These are phyloP conservation scores for Trichophyton schoenleinii DNA, from an alignment of 2,329 filamentous ascomycete species.

Conservation along the genomic window DNA sequence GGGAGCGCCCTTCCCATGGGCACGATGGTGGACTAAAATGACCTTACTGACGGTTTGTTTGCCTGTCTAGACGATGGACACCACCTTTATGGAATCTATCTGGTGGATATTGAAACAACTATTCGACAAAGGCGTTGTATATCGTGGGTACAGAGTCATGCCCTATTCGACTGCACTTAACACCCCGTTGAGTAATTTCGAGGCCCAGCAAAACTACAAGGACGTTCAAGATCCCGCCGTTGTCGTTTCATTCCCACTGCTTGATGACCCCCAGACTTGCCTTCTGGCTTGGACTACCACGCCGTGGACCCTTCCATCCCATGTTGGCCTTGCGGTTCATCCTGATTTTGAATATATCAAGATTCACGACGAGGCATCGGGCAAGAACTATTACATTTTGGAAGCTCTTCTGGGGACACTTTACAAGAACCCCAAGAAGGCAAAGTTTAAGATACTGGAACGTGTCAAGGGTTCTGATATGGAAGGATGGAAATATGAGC, in stretches of 20 bases:
- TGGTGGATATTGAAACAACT: constrained; percentile 97
- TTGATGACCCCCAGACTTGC: constrained; percentile 61
- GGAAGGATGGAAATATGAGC: constrained; percentile 78
- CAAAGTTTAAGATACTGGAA: constrained; percentile 72
- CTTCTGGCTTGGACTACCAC: constrained; percentile 85
- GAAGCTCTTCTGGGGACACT: constrained; percentile 69
- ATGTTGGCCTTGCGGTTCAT: constrained; percentile 63
- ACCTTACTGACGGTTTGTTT: background rate
- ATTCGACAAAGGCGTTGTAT: constrained; percentile 79
- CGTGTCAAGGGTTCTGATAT: constrained; percentile 74
- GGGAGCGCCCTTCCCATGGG: constrained; percentile 1
- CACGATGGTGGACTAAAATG: background rate
- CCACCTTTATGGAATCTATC: constrained; percentile 86
- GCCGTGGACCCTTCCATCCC: constrained; percentile 73
- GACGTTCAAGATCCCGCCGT: constrained; percentile 83
- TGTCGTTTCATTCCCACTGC: constrained; percentile 73
- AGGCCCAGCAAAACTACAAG: constrained; percentile 89
- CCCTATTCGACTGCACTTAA: constrained; percentile 86
- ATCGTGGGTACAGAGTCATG: constrained; percentile 85
- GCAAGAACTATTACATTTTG: constrained; percentile 73
- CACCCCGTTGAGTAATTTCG: constrained; percentile 84
- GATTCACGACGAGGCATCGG: constrained; percentile 67
- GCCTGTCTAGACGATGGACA: constrained; percentile 63
- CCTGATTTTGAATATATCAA: constrained; percentile 81
- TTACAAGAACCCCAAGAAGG: constrained; percentile 93